A percentile compares a stretch with the other conserved stretches of the same genome.
These are phyloP conservation scores for Thelonectria blattea DNA, from an alignment of 2,329 filamentous ascomycete genomes.

Conservation along the genomic window DNA sequence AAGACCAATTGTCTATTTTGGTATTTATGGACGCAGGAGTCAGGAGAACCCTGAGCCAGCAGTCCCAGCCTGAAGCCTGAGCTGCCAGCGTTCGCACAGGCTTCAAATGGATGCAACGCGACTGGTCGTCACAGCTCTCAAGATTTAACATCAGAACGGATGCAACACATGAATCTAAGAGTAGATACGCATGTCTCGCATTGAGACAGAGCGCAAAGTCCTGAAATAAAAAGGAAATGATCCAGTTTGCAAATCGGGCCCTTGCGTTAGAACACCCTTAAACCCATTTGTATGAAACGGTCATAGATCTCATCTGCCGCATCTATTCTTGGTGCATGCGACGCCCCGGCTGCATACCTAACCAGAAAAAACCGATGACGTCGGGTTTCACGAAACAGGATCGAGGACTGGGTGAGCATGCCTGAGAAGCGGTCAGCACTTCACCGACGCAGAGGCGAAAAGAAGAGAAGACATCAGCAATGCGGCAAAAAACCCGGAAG, in stretches of 20 bases:
- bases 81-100: no score
- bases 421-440: neutral
- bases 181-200: neutral
- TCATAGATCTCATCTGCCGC: neutral
- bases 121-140: no score
- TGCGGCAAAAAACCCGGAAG: no score
- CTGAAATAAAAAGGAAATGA: neutral
- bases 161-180: neutral
- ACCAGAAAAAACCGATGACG: neutral
- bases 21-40: no score
- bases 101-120: no score
- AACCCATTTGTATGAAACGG: neutral
- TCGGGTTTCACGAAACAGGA: neutral
- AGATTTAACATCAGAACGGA: no score
- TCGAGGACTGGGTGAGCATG: neutral
- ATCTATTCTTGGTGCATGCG: neutral
- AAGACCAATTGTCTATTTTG: no score
- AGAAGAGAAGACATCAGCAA: no score
- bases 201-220: no score
- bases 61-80: no score
- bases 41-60: no score
- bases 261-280: neutral
- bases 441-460: neutral
- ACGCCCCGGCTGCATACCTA: no score
- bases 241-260: neutral